Percentiles rank a stretch among this genome's conserved stretches.
Evolutionary conservation across 257 asterid genomes (phyloP).

Genomic region (Scutellaria minor): DNA sequence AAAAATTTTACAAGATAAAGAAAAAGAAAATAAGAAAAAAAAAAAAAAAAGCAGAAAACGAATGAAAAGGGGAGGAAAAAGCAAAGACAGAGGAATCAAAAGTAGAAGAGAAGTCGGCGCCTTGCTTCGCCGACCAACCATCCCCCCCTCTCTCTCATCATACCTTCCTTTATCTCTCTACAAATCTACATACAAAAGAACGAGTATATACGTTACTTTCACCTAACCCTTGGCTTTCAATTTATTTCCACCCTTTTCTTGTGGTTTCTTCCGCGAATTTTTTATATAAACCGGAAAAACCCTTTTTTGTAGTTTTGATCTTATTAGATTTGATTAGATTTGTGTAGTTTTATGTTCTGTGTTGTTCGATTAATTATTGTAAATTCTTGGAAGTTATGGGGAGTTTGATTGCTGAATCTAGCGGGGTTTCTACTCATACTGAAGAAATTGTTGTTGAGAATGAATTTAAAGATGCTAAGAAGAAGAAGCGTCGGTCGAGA

Average conservation of each 20-base stretch:
- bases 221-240: constrained; percentile 25
- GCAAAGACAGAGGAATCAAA: constrained; percentile 33
- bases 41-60: not conserved
- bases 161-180: constrained; percentile 33
- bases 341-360: not conserved
- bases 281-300: constrained; percentile 43
- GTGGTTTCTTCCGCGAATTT: constrained; percentile 43
- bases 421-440: constrained; percentile 32
- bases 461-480: constrained; percentile 41
- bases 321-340: constrained; percentile 11
- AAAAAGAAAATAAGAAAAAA: not conserved
- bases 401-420: constrained; percentile 39
- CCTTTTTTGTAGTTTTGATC: constrained; percentile 2
- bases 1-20: no score
- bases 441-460: constrained; percentile 35
- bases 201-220: constrained; percentile 12
- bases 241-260: not conserved
- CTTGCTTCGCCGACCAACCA: constrained; percentile 45
- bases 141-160: constrained; percentile 11
- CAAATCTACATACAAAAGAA: constrained; percentile 27
- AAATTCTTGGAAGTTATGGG: constrained; percentile 39
- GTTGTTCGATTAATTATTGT: not conserved
- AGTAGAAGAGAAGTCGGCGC: constrained; percentile 42
- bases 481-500: constrained; percentile 48
- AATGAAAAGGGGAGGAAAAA: not conserved